Percentiles rank a stretch among this genome's conserved stretches.
Evolutionary conservation across 345 rosid genomes (phyloP).

Genomic region (Gossypium turneri): DNA sequence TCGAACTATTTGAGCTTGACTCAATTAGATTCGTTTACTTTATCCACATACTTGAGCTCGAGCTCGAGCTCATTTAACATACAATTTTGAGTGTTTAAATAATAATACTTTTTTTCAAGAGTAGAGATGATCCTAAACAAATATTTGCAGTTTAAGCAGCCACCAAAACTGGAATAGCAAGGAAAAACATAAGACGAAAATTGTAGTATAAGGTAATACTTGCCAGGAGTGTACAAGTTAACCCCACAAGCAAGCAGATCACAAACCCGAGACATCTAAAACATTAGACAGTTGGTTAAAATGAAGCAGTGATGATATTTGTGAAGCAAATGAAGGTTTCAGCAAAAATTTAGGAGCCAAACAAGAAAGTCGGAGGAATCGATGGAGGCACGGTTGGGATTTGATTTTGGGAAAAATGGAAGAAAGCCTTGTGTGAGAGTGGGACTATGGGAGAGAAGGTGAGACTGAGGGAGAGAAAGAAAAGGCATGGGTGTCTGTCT

Average conservation of each 20-base stretch:
- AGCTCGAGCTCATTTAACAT: too few species aligned
- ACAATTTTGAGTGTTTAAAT: too few species aligned
- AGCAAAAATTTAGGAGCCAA: neutral
- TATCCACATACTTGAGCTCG: neutral
- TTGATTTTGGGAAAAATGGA: neutral
- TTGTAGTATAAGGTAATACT: constrained; percentile 19
- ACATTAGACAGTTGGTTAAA: neutral
- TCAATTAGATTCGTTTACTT: neutral
- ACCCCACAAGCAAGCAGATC: constrained; percentile 71
- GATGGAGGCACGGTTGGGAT: neutral
- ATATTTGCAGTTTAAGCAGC: too few species aligned
- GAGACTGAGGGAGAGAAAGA: too few species aligned
- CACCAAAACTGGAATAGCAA: too few species aligned
- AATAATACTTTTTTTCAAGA: too few species aligned
- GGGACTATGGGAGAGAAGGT: neutral
- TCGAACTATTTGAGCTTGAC: neutral
- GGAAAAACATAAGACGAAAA: too few species aligned
- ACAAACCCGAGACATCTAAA: constrained; percentile 76
- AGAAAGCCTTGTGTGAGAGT: neutral
- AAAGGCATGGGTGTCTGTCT: too few species aligned
- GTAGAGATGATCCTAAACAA: too few species aligned
- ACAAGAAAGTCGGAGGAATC: neutral
- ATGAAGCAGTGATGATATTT: neutral
- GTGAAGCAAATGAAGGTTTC: neutral
- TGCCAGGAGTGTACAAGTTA: constrained; percentile 78